These are phyloP conservation scores for Xylaria castorea DNA, from an alignment of 495 filamentous ascomycete species.

Conservation along the genomic window DNA sequence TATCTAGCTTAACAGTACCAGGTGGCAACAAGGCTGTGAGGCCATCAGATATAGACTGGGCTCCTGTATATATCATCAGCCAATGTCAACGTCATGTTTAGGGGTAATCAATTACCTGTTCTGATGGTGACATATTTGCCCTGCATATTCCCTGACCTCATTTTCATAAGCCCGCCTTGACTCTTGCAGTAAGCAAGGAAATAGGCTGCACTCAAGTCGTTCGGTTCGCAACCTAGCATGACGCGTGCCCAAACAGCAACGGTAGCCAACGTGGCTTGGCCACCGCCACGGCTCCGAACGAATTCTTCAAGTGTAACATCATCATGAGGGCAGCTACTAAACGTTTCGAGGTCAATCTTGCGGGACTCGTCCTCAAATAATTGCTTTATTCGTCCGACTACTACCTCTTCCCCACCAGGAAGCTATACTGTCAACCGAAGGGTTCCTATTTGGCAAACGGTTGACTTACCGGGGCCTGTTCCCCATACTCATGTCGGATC, in stretches of 20 bases:
- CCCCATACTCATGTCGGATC: constrained; percentile 1
- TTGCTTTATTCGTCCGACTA: constrained; percentile 29
- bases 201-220: constrained; percentile 51
- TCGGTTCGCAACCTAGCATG: constrained; percentile 53
- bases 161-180: constrained; percentile 49
- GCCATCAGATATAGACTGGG: not conserved
- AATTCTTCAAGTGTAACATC: constrained; percentile 38
- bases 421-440: not conserved
- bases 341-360: constrained; percentile 26
- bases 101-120: constrained; percentile 5
- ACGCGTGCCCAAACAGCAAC: constrained; percentile 49
- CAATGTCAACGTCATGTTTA: not conserved
- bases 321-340: constrained; percentile 29
- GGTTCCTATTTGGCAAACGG: not conserved
- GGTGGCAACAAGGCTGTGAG: not conserved
- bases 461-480: constrained; percentile 5
- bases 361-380: constrained; percentile 23
- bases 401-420: constrained; percentile 19
- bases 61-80: not conserved
- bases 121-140: constrained; percentile 42
- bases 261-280: constrained; percentile 34
- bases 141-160: constrained; percentile 46
- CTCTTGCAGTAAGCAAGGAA: constrained; percentile 57
- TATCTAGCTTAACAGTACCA: not conserved
- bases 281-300: constrained; percentile 34